Evolutionary conservation across 176 grass and related monocot genomes (phyloP), one percentile per base, ranked within the genome.

Genomic region (Carex myosuroides): DNA sequence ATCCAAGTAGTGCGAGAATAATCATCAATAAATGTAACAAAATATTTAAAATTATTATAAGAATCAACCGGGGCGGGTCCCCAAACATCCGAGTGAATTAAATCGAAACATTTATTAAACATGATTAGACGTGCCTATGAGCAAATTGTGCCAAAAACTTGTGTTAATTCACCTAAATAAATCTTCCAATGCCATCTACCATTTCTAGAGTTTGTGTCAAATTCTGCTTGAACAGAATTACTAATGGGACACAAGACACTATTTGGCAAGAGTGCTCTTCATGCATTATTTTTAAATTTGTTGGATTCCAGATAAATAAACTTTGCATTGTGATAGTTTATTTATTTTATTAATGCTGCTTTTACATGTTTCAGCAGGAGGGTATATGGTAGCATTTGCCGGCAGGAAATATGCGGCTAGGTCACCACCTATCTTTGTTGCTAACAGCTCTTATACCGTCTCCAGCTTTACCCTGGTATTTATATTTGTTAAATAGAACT

Each of bases 361-460:
- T 88, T 88, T 90, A 18, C 69, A 99, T 91, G 97, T 85, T 50
- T 90, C 88, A 9, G 85, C 65, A 53, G 97, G 93, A 79, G 97
- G 97, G 29, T 94, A 85, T 88, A 99, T 99, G 93, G 97, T 99
- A 87, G 97, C 97, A 90, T 99, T 99, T 88, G 91, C 93, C 44
- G 97, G 97, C 26, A 92, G 90, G 79, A 96, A 96, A 53, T 99
- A 94, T 85, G 93, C 93, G 79, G 97, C 93, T 24, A 87, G 91
- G 77, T 99, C 97, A 61, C 5, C 8, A 53, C 93, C 88, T 4
- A 81, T 78, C 52, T 95, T 99, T 85, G 87, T 99, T 37, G 84
- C 91, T 42, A 94, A 92, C 84, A 60, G 55, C 44, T 88, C 93
- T 11, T 86, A 84, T 72, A 89, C 85, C 8, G 91, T 99, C 77